Evolutionary conservation across 768 basidiomycete species (phyloP), one percentile per base, ranked within the genome.

Genomic region (Lentinula sp.): DNA sequence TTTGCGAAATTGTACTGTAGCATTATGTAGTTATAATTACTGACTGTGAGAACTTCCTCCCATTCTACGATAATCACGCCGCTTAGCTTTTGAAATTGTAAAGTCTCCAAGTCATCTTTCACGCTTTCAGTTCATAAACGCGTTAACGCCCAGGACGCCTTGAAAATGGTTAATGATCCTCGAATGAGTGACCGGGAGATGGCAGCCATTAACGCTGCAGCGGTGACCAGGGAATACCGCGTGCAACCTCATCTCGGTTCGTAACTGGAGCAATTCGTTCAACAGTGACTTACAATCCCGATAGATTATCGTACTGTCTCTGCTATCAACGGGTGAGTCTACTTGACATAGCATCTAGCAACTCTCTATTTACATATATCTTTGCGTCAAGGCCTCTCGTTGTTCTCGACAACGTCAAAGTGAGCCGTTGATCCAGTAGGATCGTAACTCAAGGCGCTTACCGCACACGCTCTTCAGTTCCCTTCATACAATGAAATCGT

Each of bases 401-500:
- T 61, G 88, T 99, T 13, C 79, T 99, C 65, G 96, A 99, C 77
- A 98, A 98, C 72, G 96, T 99, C 84, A 97, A 96, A 81, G 95
- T 92, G 69, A 60, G 82, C 40, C 28, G 13, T 16, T 10, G 40
- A 28, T 28, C 31, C 23, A 15, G 9, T 28, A 48, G 11, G 55
- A 57, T 40, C 57, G 21, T 43, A 39, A 32, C 23, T 18, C 18
- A 10, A 3, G 54, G 10, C 23, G 15, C 53, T 60, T 52, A 60
- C 16, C 69, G 69, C 32, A 71, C 49, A 16, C 34, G 56, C 55
- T 61, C 37, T 60, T 61, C 66, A 97, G 93, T 98, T 97, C 73
- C 89, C 95, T 5, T 93, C 95, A 21, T 98, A 97, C 80, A 98
- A 98, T 75, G 96, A 98, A 80, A 98, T 98, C 69, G 96, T 98